phyloP scores from a whole-genome alignment of 2,329 filamentous ascomycete genomes.

The Claviceps monticola region DNA sequence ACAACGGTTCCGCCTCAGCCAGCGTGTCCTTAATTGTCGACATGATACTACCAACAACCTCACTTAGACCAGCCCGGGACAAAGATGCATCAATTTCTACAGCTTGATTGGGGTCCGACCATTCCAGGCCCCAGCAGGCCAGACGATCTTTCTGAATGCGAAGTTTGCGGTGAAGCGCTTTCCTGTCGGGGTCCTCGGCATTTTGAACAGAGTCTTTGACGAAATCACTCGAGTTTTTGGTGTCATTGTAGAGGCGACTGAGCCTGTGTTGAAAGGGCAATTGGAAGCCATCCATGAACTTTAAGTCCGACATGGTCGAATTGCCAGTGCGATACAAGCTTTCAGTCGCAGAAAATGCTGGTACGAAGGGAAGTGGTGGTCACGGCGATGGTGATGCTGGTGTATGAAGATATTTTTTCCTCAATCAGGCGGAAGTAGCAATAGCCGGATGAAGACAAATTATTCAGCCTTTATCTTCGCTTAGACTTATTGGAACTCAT shows the following conservation, averaged over 20 bases:
- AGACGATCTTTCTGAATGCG: slow-evolving; percentile 69
- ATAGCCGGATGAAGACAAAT: too few relatives aligned
- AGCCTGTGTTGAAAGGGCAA: slow-evolving; percentile 48
- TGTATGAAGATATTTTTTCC: too few relatives aligned
- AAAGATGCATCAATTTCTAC: slow-evolving; percentile 58
- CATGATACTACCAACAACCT: slow-evolving; percentile 67
- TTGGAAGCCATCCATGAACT: slow-evolving; percentile 38
- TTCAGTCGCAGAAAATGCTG: too few relatives aligned
- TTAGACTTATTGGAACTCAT: too few relatives aligned
- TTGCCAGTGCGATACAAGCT: not conserved
- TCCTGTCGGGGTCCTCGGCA: slow-evolving; percentile 53
- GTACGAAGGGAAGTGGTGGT: too few relatives aligned
- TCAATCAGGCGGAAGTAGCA: too few relatives aligned
- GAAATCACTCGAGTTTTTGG: slow-evolving; percentile 64
- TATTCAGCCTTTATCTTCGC: too few relatives aligned
- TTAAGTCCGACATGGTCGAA: slow-evolving; percentile 32
- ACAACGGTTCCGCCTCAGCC: slow-evolving; percentile 61
- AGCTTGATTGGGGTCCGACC: slow-evolving; percentile 58
- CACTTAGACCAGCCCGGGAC: slow-evolving; percentile 60
- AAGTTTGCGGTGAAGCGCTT: slow-evolving; percentile 59
- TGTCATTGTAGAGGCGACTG: slow-evolving; percentile 66
- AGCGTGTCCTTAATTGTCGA: slow-evolving; percentile 68
- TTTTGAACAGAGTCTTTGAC: slow-evolving; percentile 51
- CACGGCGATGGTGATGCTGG: too few relatives aligned
- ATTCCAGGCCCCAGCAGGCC: slow-evolving; percentile 68